Base-by-base conservation (phyloP, 2,329 filamentous ascomycete species). In the Claviceps sp. region DNA sequence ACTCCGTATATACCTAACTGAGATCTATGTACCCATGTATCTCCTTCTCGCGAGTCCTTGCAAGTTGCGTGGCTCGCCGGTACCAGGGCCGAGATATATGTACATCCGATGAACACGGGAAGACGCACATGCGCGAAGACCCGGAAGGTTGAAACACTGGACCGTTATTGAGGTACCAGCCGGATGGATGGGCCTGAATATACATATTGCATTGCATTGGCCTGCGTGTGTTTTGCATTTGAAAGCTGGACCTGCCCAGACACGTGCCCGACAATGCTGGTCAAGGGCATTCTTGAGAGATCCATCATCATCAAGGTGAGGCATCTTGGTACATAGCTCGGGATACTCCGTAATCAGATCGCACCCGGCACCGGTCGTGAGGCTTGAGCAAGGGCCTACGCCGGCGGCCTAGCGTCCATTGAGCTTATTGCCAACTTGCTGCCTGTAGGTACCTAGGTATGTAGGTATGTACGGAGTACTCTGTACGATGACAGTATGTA, bases 91-190 rank as follows among this genome's bases (percentile, higher is more conserved):
- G 56, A 59, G 56, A 55, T 56, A 24, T 24, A 24, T 24, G 24
- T 6, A 59, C 55, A 60, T 58, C 58, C 56, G 57, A 56, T 55
- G 47, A 58, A 55, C 57, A 52, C 56, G 51, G 56, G 52, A 46
- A 43, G 50, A 45, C 43, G 59, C 52, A 47, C 40, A 24, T 52
- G 34, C 46, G 30, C 30, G 8, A 34, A 34, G 30, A 34, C 30
- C 30, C 30, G 9, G 30, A 34, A 11, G 9, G 30, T 34, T 34
- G 30, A 49, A 43, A 52, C 26, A 24, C n/a, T 11, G 14, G 22
- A 18, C 22, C 46, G 9, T 30, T 20, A 34, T 30, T 46, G 9
- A 34, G 30, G 30, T 22, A 49, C 24, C 14, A 34, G 51, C 30
- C 22, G 24, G 22, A n/a, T 34, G 13, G 7, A 45, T 2, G 30